Evolutionary conservation across 23 red algal species (phyloP).

Genomic region (Chondrus crispus): DNA sequence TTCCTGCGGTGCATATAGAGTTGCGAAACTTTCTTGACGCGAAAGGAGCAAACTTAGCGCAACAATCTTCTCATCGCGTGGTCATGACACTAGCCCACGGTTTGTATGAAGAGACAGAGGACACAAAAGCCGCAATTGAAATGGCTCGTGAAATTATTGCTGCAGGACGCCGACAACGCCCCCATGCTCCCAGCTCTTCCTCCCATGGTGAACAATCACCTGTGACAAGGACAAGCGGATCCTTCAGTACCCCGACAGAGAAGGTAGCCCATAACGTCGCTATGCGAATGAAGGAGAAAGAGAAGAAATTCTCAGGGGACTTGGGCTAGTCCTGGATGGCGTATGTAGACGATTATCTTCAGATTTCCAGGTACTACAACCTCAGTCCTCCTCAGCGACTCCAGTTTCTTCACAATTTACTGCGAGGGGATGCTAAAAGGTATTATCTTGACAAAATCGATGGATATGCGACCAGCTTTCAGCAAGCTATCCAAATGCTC

Average conservation of each 20-base stretch:
- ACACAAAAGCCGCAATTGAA: not conserved
- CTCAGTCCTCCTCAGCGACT: not conserved
- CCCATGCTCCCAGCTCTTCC: too few species aligned
- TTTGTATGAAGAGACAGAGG: not conserved
- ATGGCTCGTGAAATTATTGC: not conserved
- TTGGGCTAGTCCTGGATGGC: not conserved
- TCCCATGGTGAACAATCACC: too few species aligned
- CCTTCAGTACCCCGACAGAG: not conserved
- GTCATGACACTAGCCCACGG: not conserved
- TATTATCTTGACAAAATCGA: not conserved
- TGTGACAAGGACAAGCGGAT: too few species aligned
- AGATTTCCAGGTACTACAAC: not conserved
- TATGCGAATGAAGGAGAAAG: not conserved
- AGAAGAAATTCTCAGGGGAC: not conserved
- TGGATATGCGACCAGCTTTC: not conserved
- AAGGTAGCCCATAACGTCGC: not conserved
- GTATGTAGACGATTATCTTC: not conserved
- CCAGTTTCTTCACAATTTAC: not conserved
- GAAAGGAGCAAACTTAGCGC: not conserved
- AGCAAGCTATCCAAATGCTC: not conserved
- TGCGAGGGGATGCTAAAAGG: not conserved
- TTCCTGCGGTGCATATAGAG: not conserved
- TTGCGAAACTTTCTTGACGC: not conserved
- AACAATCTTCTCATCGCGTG: not conserved
- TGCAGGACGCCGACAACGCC: too few species aligned